Conservation (phyloP, 768 basidiomycete species). For the Phaeotremella fagi region DNA sequence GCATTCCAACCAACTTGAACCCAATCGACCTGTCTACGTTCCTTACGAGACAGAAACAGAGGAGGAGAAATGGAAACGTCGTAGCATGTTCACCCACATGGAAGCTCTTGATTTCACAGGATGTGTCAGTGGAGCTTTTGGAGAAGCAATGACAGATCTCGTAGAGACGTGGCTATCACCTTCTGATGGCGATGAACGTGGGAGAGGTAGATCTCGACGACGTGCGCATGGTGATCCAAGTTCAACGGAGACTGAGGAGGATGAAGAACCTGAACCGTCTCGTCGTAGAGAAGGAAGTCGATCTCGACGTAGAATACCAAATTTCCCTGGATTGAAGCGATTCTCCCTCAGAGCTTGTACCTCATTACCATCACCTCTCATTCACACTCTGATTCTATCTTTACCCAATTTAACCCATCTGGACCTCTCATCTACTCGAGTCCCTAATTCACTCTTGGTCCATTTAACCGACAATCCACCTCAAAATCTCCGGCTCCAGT, state of each 20-base stretch:
- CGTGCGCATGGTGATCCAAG: slow-evolving; percentile 7
- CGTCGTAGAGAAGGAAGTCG: slow-evolving; percentile 1
- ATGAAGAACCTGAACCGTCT: slow-evolving; percentile 24
- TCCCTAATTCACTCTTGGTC: slow-evolving; percentile 34
- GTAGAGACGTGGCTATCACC: slow-evolving; percentile 50
- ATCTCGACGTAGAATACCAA: slow-evolving; percentile 18
- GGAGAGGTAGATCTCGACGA: slow-evolving; percentile 21
- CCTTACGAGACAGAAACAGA: slow-evolving; percentile 65
- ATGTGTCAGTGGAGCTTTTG: slow-evolving; percentile 86
- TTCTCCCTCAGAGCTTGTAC: slow-evolving; percentile 45
- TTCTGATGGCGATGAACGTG: slow-evolving; percentile 23
- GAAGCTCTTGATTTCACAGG: slow-evolving; percentile 91
- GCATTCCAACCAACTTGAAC: slow-evolving; percentile 29
- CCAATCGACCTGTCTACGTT: slow-evolving; percentile 50
- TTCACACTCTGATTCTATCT: slow-evolving; percentile 34
- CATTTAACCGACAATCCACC: slow-evolving; percentile 57
- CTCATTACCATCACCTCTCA: slow-evolving; percentile 34
- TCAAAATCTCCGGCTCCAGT: slow-evolving; percentile 58
- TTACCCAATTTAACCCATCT: slow-evolving; percentile 48
- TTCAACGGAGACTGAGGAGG: slow-evolving; percentile 18
- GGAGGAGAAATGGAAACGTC: slow-evolving; percentile 57
- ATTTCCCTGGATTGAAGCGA: slow-evolving; percentile 36
- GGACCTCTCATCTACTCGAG: slow-evolving; percentile 46
- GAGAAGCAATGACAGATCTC: slow-evolving; percentile 77
- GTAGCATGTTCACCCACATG: slow-evolving; percentile 57